phyloP scores from a whole-genome alignment of 1,284 basidiomycete species.

The Cutaneotrichosporon sp. region DNA sequence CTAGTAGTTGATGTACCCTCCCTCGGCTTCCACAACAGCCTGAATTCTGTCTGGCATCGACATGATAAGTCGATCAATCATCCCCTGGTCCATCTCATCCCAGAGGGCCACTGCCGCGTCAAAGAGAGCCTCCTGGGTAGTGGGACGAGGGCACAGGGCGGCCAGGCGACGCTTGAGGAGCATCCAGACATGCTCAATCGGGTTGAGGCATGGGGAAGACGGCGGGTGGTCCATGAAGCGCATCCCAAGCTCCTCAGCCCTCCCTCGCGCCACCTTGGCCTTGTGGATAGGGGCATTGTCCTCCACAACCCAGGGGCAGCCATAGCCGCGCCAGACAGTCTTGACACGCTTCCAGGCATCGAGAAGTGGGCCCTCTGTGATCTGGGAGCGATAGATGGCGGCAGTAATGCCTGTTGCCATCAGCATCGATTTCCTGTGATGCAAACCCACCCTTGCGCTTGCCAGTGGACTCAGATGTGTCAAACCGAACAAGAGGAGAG shows the following conservation, averaged over 20 bases:
- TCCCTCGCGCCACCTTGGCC: not conserved
- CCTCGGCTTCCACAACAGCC: not conserved
- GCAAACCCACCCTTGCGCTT: conserved; percentile 9
- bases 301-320: not conserved
- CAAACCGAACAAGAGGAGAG: conserved; percentile 12
- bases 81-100: conserved; percentile 1
- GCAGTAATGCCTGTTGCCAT: conserved; percentile 7
- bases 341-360: not conserved
- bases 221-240: not conserved
- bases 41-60: not conserved
- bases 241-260: not conserved
- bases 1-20: not conserved
- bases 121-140: not conserved
- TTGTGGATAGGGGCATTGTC: conserved; percentile 5
- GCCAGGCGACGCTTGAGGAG: conserved; percentile 1
- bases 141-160: not conserved
- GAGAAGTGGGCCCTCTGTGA: not conserved
- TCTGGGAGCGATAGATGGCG: conserved; percentile 15
- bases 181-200: conserved; percentile 7
- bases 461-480: conserved; percentile 5
- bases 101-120: not conserved
- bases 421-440: not conserved
- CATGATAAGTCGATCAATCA: not conserved
- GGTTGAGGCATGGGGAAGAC: conserved; percentile 8
- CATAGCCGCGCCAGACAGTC: conserved; percentile 4